Evolutionary conservation across 2,329 filamentous ascomycete species (phyloP), one percentile per base, ranked within the genome.

Genomic region (Aspergillus aculeatinus): DNA sequence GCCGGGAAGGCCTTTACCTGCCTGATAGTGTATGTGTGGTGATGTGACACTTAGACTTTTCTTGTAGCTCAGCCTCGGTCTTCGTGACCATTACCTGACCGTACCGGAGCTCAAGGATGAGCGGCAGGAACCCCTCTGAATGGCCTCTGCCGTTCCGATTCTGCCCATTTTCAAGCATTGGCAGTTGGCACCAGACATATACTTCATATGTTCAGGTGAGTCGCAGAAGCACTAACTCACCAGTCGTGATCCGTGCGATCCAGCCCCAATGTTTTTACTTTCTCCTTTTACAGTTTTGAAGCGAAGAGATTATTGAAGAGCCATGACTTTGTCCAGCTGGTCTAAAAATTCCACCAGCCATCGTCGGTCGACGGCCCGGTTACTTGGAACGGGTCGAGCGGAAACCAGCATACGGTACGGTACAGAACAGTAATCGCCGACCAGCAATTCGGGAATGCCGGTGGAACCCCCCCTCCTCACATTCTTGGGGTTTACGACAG

Each of bases 401-500:
- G 39, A n/a, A 44, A 33, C 27, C 1, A 16, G 14, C 33, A 35
- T 35, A 35, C 33, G 11, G 3, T 35, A 35, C 39, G 6, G 16
- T 66, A 60, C 51, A 50, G 23, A 58, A 62, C 59, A n/a, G 27
- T 58, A 64, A 44, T 44, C 19, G 42, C 3, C 58, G 47, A 55
- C 61, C 63, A 64, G 58, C 47, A 52, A 42, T 62, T 62, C 63
- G 63, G 63, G 58, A 62, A 55, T 52, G 47, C 52, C 53, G 51
- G 65, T 67, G 63, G 63, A 59, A 58, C 55, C 60, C 42, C 42
- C 51, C 54, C 60, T 10, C 27, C 27, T 27, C 27, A 27, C 60
- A 55, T 55, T 60, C 44, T 58, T 44, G 51, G 57, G 57, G 55
- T 61, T 61, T 60, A 56, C 53, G 60, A 63, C 57, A 63, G 60